Evolutionary conservation across 2,329 filamentous ascomycete species (phyloP), one percentile per base, ranked within the genome.

Genomic region (Metarhizium album): DNA sequence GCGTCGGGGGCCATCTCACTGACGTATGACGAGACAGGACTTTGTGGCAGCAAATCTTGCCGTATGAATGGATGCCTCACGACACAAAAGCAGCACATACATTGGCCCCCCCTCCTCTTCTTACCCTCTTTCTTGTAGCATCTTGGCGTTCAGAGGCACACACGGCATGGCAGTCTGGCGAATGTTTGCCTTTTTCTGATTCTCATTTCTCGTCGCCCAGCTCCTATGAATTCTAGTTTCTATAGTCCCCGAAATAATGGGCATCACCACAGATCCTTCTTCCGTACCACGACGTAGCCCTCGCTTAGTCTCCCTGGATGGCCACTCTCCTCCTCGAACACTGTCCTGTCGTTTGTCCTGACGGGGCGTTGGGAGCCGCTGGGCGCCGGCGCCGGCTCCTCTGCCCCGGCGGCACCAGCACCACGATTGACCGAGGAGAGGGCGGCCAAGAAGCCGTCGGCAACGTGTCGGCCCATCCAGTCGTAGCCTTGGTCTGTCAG

Each of bases 401-500:
- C n/a, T n/a, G n/a, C n/a, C n/a, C n/a, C n/a, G n/a, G n/a, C n/a
- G n/a, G n/a, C n/a, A n/a, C n/a, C n/a, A n/a, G n/a, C n/a, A 16
- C 14, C 42, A 13, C 18, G 5, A 2, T 48, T 16, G 9, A 16
- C 24, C 3, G 42, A 37, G n/a, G 29, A 29, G 23, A 48, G 35
- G 3, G 42, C 42, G 3, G 8, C 46, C 23, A 79, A 66, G 9
- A 85, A 62, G 29, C 67, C 70, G 23, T 74, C 70, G 45, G 74
- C 81, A 47, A 85, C 69, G 51, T 75, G 70, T 38, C 73, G 68
- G 2, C 82, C 82, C 70, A 86, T 79, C 58, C 78, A 67, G 59
- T 83, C 73, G 67, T 86, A 85, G 7, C 82, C 82, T 6, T 68
- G 70, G 0, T 68, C 63, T 0, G 74, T 77, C 9, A 84, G 69